Conservation (phyloP, 345 rosid genomes). For the Cochlearia excelsa region DNA sequence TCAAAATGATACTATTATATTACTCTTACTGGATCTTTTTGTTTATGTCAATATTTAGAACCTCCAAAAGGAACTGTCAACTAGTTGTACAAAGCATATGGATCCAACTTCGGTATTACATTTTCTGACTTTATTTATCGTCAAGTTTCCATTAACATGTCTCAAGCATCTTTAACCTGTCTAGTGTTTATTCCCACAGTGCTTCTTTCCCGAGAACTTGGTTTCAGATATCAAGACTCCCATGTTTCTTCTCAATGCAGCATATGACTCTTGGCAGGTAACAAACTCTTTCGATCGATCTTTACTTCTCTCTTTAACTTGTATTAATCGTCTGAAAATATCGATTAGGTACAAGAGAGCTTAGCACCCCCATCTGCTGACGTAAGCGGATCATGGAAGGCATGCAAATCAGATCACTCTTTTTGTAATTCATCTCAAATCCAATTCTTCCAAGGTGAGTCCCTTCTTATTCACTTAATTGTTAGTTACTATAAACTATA, state of each 20-base stretch:
- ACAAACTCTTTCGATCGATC: not conserved
- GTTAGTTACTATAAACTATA: too few relatives aligned
- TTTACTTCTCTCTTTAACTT: not conserved
- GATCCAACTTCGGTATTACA: conserved; percentile 72
- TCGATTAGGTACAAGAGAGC: conserved; percentile 64
- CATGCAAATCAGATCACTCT: conserved; percentile 55
- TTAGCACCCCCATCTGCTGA: conserved; percentile 73
- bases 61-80: conserved; percentile 64
- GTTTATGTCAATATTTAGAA: conserved; percentile 38
- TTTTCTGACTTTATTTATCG: too few relatives aligned
- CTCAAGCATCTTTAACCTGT: too few relatives aligned
- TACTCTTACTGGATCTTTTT: not conserved
- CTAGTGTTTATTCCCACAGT: conserved; percentile 37
- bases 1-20: too few relatives aligned
- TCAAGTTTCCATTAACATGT: too few relatives aligned
- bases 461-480: not conserved
- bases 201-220: conserved; percentile 87
- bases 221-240: conserved; percentile 66
- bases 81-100: conserved; percentile 57
- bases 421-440: conserved; percentile 65
- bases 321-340: too few relatives aligned
- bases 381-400: conserved; percentile 66
- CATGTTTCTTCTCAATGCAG: conserved; percentile 72
- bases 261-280: conserved; percentile 90
- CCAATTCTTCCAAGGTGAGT: conserved; percentile 62